These are phyloP conservation scores for Podila epigama DNA, from an alignment of 192 early-diverging fungal species.

Conservation along the genomic window DNA sequence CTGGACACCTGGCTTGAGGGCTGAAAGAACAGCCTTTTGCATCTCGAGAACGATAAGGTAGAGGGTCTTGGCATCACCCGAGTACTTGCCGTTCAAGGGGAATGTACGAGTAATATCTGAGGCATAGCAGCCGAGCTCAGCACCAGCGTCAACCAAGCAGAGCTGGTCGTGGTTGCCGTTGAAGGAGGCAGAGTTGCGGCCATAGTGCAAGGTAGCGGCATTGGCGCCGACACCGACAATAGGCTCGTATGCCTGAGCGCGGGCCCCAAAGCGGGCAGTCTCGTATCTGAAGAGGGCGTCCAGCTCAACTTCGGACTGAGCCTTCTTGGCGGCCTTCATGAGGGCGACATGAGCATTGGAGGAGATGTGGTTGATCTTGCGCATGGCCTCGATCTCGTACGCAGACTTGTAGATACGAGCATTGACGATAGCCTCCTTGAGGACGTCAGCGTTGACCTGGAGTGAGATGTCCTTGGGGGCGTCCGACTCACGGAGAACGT, in stretches of 20 bases:
- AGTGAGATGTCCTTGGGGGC: slow-evolving; percentile 29
- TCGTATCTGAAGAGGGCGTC: slow-evolving; percentile 83
- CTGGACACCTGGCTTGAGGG: slow-evolving; percentile 76
- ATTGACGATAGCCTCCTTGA: slow-evolving; percentile 69
- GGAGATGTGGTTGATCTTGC: slow-evolving; percentile 76
- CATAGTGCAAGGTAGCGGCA: slow-evolving; percentile 88
- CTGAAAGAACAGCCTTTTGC: slow-evolving; percentile 78
- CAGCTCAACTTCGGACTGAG: slow-evolving; percentile 75
- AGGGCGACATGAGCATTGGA: slow-evolving; percentile 80
- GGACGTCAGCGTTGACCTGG: slow-evolving; percentile 28
- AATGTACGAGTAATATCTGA: slow-evolving; percentile 92
- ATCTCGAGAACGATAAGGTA: slow-evolving; percentile 86
- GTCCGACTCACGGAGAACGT: slow-evolving; percentile 58
- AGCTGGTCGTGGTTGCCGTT: slow-evolving; percentile 41
- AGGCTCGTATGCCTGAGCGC: slow-evolving; percentile 83
- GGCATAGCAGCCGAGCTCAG: slow-evolving; percentile 83
- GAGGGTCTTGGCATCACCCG: slow-evolving; percentile 74
- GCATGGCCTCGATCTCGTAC: slow-evolving; percentile 82
- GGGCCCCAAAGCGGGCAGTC: slow-evolving; percentile 68
- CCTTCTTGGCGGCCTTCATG: slow-evolving; percentile 74
- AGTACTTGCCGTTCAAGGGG: slow-evolving; percentile 80
- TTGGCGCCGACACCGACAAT: slow-evolving; percentile 84
- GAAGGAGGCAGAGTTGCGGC: slow-evolving; percentile 68
- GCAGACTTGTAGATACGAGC: slow-evolving; percentile 85
- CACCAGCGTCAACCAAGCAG: slow-evolving; percentile 89